phyloP scores from a whole-genome alignment of 1,284 basidiomycete species.

The Cutaneotrichosporon spelunceum region DNA sequence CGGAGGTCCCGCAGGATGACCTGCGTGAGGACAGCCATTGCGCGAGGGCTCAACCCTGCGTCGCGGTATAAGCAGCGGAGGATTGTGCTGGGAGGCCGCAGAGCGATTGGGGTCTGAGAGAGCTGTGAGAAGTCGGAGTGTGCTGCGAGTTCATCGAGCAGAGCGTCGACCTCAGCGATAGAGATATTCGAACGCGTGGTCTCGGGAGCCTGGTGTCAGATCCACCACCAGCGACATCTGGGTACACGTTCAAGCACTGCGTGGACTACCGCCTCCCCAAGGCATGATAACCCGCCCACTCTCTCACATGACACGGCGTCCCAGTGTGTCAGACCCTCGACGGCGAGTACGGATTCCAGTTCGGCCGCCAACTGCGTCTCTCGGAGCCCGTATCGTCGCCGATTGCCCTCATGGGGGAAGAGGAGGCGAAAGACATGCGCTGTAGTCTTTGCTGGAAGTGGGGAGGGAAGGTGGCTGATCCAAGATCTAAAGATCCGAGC shows the following conservation, averaged over 20 bases:
- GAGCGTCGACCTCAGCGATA: slow-evolving; percentile 57
- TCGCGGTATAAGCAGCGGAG: slow-evolving; percentile 28
- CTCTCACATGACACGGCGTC: slow-evolving; percentile 40
- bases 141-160: slow-evolving; percentile 70
- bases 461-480: slow-evolving; percentile 32
- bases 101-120: slow-evolving; percentile 26
- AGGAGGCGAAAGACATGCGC: slow-evolving; percentile 63
- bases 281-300: slow-evolving; percentile 59
- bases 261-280: slow-evolving; percentile 63
- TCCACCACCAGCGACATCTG: background rate
- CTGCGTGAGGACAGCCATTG: slow-evolving; percentile 67
- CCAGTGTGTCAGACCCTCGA: slow-evolving; percentile 57
- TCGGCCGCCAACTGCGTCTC: slow-evolving; percentile 63
- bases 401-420: slow-evolving; percentile 73
- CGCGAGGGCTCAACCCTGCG: slow-evolving; percentile 56
- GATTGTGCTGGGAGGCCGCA: slow-evolving; percentile 16
- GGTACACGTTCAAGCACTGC: slow-evolving; percentile 41
- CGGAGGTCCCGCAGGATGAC: slow-evolving; percentile 79
- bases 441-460: slow-evolving; percentile 33
- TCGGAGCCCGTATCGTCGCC: slow-evolving; percentile 68
- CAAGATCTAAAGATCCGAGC: slow-evolving; percentile 41
- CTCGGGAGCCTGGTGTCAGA: slow-evolving; percentile 4
- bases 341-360: slow-evolving; percentile 58
- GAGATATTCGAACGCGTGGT: slow-evolving; percentile 29
- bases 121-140: slow-evolving; percentile 62